Evolutionary conservation across 169 alveolate species (phyloP).

Genomic region (Cryptosporidium xiaoi): DNA sequence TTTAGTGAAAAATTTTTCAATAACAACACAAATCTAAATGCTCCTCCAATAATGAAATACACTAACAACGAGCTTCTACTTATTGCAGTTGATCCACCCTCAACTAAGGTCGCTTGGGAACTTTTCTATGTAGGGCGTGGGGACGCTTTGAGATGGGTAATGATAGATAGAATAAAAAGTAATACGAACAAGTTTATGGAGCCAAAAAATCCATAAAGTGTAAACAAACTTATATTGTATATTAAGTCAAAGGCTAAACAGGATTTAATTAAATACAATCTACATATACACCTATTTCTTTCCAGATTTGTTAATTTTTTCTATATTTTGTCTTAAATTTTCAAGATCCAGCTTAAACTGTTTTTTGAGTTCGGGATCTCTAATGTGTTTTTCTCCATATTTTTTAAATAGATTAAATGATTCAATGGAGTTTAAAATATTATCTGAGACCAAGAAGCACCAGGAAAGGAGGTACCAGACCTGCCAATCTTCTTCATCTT

Average conservation of each 20-base stretch:
- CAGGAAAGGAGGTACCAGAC: constrained; percentile 67
- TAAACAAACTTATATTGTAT: too few relatives aligned
- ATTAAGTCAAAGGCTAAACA: not conserved
- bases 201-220: not conserved
- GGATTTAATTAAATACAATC: not conserved
- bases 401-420: constrained; percentile 25
- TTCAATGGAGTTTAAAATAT: constrained; percentile 20
- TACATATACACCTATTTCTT: not conserved
- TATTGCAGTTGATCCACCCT: constrained; percentile 72
- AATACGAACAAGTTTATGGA: constrained; percentile 48
- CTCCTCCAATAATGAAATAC: constrained; percentile 71
- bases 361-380: constrained; percentile 28
- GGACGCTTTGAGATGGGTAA: constrained; percentile 71
- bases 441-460: constrained; percentile 45
- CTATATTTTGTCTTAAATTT: constrained; percentile 38
- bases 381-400: constrained; percentile 41
- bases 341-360: constrained; percentile 40
- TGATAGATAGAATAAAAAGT: constrained; percentile 54
- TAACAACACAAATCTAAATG: constrained; percentile 54
- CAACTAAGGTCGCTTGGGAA: constrained; percentile 63
- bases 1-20: constrained; percentile 2
- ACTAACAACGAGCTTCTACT: constrained; percentile 44
- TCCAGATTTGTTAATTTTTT: not conserved
- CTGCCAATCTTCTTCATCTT: constrained; percentile 74
- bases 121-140: constrained; percentile 68